Evolutionary conservation across 108 stramenopile genomes (phyloP).

Genomic region (Pseudonitzschia multiseries): DNA sequence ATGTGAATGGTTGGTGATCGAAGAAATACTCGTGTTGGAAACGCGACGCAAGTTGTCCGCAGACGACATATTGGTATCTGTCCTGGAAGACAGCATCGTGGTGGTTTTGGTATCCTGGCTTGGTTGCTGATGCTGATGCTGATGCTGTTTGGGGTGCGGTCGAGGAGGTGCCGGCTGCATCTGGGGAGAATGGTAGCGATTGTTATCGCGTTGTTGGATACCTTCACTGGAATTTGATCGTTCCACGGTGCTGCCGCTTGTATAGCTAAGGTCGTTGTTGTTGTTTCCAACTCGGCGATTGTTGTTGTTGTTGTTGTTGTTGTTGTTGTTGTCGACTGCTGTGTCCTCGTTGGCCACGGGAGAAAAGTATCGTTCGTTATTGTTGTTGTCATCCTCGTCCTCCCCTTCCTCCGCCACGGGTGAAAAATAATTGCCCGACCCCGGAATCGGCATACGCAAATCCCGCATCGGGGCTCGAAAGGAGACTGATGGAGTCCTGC

Average conservation of each 20-base stretch:
- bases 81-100: too few relatives aligned
- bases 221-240: not conserved
- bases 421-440: not conserved
- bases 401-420: not conserved
- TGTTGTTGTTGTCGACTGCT: not conserved
- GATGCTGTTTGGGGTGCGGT: conserved; percentile 15
- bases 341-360: too few relatives aligned
- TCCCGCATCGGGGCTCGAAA: conserved; percentile 29
- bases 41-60: too few relatives aligned
- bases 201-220: too few relatives aligned
- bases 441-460: not conserved
- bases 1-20: not conserved
- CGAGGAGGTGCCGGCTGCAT: conserved; percentile 1
- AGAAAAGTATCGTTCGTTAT: not conserved
- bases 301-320: conserved; percentile 7
- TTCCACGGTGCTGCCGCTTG: not conserved
- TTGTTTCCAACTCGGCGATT: not conserved
- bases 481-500: conserved; percentile 30
- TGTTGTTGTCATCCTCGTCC: not conserved
- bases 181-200: conserved; percentile 12
- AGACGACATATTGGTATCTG: too few relatives aligned
- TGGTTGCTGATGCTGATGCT: conserved; percentile 7
- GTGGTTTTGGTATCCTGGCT: too few relatives aligned
- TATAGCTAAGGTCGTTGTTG: not conserved
- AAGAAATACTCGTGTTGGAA: conserved; percentile 6